Base-by-base conservation (phyloP, 176 grass and related monocot genomes). In the Aegilops tauschii region DNA sequence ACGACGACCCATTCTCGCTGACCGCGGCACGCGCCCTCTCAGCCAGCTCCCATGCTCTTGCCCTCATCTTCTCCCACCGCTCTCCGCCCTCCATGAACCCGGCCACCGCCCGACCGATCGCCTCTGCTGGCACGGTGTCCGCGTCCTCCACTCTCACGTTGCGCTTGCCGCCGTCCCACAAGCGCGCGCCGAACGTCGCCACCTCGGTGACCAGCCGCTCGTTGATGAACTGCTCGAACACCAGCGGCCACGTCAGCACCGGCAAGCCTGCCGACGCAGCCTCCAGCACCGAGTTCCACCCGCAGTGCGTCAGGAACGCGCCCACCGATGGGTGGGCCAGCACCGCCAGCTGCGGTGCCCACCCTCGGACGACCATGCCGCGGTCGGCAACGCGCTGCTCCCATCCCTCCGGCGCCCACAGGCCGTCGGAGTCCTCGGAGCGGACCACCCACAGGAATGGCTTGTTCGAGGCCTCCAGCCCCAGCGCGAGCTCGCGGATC, bases 141-240 rank as follows among this genome's bases (percentile, higher is more conserved):
- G 54, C 59, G 29, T 88, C 80, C 10, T 18, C 83, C 11, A 12
- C 58, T 21, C 75, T 85, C 45, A 30, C 76, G 80, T 91, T 74
- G 62, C 93, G 74, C 42, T 39, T 88, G 30, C 91, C 88, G 8
- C 86, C 87, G 20, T 89, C 96, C 91, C 91, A 92, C 44, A 95
- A 80, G 69, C 84, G 64, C 65, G 27, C n/a, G 2, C 93, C 96
- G 52, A 82, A 88, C 62, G 74, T 80, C 6, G 25, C 45, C 37
- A 98, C 91, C 69, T 95, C 91, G 23, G 87, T 92, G 25, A 90
- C 80, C 45, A 98, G 76, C 18, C 88, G 71, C 86, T 98, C 96
- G 69, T 93, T 95, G 88, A 95, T 94, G 93, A 98, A 98, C 65
- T 98, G 96, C 88, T 95, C 93, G 50, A 94, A 95, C 82, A 94